These are phyloP conservation scores for Tetradesmus obliquus DNA, from an alignment of 139 green algal species.

Conservation along the genomic window DNA sequence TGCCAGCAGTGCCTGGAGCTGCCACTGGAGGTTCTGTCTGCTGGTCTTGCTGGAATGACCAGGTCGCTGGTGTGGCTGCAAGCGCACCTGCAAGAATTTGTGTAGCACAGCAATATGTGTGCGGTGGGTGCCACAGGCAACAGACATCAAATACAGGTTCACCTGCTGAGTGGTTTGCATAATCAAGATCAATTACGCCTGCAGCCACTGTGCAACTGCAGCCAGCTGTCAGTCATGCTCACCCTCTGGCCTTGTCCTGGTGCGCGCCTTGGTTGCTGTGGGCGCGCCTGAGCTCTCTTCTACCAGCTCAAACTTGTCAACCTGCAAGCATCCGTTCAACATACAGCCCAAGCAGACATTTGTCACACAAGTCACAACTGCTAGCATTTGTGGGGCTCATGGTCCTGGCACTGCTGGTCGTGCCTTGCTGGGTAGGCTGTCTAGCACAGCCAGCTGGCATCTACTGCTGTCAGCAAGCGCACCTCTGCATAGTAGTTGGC, in stretches of 20 bases:
- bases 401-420: background rate
- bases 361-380: background rate
- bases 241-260: background rate
- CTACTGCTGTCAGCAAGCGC: background rate
- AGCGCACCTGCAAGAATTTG: background rate
- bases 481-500: slow-evolving; percentile 47
- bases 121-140: too few species aligned
- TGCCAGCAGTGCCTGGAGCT: background rate
- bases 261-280: background rate
- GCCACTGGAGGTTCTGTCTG: background rate
- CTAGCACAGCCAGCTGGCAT: background rate
- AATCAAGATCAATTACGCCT: too few species aligned
- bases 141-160: too few species aligned
- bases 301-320: slow-evolving; percentile 70
- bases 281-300: slow-evolving; percentile 56
- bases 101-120: background rate
- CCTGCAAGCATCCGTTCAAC: slow-evolving; percentile 36
- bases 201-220: too few species aligned
- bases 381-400: too few species aligned
- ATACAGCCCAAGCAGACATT: background rate
- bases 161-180: too few species aligned
- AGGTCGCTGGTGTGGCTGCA: background rate
- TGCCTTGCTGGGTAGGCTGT: background rate
- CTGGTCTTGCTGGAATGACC: background rate
- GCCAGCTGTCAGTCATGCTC: background rate